Evolutionary conservation across 2,329 filamentous ascomycete genomes (phyloP), one percentile per base, ranked within the genome.

Genomic region (Fusarium chaquense): DNA sequence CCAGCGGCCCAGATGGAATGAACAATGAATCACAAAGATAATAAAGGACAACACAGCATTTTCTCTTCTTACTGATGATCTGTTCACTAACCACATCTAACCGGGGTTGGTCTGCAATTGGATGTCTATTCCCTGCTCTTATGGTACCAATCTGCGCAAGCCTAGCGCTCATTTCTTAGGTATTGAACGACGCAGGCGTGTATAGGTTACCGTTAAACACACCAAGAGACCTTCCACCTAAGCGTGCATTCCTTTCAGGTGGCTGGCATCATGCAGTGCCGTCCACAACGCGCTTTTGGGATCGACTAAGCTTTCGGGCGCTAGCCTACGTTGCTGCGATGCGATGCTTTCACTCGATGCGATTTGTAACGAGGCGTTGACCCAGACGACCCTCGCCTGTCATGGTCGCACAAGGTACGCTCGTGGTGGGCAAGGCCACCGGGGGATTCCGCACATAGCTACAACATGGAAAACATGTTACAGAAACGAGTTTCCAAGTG

Each of bases 321-420:
- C 47, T 65, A 50, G 60, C 33, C 20, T 15, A 33, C 33, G 33
- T 51, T 40, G 15, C 20, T 40, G 18, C 33, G 22, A 57, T 53
- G 54, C 38, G 43, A 67, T 70, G 56, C 47, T 53, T 51, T 69
- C 43, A 57, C 54, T 59, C 45, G 40, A 52, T 50, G 63, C 40
- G 50, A 61, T 56, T 70, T 65, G 54, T 54, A 60, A 70, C 8
- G 58, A 71, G 67, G 67, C 67, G 67, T 58, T 65, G 35, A 58
- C 54, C 50, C 41, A 56, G 51, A 58, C 58, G 38, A 71, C 54
- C 50, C 54, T 66, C 46, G 58, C 63, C 43, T 64, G 44, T 57
- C 20, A 26, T 69, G 41, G 67, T 70, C 64, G 67, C 67, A 70
- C 67, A 64, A 44, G 57, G 30, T 50, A 56, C 52, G 36, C 67